Conservation (phyloP, 768 basidiomycete genomes). For the Coprinopsis cinerea region DNA sequence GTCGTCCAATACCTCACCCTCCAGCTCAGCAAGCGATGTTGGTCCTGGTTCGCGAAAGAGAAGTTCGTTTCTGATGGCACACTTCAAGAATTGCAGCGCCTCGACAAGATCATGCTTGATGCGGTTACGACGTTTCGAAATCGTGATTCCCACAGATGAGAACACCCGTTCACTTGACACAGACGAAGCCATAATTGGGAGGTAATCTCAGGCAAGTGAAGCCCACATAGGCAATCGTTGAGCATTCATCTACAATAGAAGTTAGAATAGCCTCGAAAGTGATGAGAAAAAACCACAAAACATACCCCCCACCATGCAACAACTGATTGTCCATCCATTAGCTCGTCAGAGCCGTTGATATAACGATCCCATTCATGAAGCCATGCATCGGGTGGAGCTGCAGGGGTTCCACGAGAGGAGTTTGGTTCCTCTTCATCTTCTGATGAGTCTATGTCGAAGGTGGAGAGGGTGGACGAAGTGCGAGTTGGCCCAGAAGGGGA, state of each 20-base stretch:
- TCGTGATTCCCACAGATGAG: conserved; percentile 33
- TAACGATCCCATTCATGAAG: conserved; percentile 2
- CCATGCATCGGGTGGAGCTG: conserved; percentile 1
- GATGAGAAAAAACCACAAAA: background rate
- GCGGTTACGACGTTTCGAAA: conserved; percentile 26
- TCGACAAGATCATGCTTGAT: conserved; percentile 30
- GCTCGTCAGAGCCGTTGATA: conserved; percentile 1
- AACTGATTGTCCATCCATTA: background rate
- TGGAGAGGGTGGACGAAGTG: background rate
- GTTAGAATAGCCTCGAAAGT: background rate
- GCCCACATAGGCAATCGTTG: conserved; percentile 25
- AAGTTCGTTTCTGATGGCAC: conserved; percentile 15
- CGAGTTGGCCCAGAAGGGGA: background rate
- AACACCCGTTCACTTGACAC: conserved; percentile 35
- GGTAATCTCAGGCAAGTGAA: conserved; percentile 30
- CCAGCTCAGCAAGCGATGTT: conserved; percentile 4
- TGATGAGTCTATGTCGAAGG: background rate
- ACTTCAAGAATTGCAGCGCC: conserved; percentile 24
- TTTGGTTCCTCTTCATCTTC: background rate
- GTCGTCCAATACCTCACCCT: conserved; percentile 7
- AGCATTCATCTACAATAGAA: background rate
- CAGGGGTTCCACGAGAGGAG: background rate
- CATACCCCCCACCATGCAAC: conserved; percentile 8
- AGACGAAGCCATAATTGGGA: conserved; percentile 33
- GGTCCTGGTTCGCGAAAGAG: conserved; percentile 18